Percentiles rank a stretch among this genome's conserved stretches.
Evolutionary conservation across 768 basidiomycete genomes (phyloP).

Genomic region (Daedaleopsis sinensis): DNA sequence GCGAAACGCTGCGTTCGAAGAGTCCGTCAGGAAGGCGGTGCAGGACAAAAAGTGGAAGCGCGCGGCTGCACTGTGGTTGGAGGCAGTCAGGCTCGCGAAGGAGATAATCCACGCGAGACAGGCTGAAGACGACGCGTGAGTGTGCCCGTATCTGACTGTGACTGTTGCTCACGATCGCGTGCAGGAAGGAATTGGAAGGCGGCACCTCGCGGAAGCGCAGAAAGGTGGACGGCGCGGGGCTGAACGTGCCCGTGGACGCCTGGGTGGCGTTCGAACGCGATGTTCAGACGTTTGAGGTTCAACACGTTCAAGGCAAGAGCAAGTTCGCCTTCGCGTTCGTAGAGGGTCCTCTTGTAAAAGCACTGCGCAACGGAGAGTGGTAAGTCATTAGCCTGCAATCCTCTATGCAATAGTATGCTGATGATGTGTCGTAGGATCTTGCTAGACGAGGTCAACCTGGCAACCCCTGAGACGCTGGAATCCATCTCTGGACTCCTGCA

Average conservation of each 20-base stretch:
- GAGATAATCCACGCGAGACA: slow-evolving; percentile 54
- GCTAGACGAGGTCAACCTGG: slow-evolving; percentile 95
- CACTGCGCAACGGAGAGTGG: slow-evolving; percentile 90
- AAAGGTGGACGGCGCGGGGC: slow-evolving; percentile 52
- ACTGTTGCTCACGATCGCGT: background rate
- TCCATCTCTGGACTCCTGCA: slow-evolving; percentile 88
- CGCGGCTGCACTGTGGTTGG: slow-evolving; percentile 81
- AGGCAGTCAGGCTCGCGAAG: slow-evolving; percentile 69
- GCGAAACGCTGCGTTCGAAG: slow-evolving; percentile 87
- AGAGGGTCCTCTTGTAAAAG: slow-evolving; percentile 94
- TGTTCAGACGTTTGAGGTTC: slow-evolving; percentile 81
- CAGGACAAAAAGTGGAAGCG: slow-evolving; percentile 85
- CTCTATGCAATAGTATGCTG: slow-evolving; percentile 4
- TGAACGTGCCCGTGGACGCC: slow-evolving; percentile 47
- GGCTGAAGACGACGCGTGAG: slow-evolving; percentile 31
- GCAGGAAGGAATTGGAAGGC: slow-evolving; percentile 36
- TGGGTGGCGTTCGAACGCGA: slow-evolving; percentile 74
- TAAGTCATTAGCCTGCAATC: slow-evolving; percentile 38
- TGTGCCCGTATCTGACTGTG: background rate
- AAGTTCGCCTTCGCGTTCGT: slow-evolving; percentile 95
- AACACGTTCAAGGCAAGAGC: slow-evolving; percentile 85
- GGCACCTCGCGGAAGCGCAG: slow-evolving; percentile 70
- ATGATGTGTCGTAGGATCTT: slow-evolving; percentile 64
- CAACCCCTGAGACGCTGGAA: slow-evolving; percentile 92
- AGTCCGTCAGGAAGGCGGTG: slow-evolving; percentile 79